Evolutionary conservation across 805 yeast genomes (phyloP), one percentile per base, ranked within the genome.

Genomic region (Limtongia smithiae): DNA sequence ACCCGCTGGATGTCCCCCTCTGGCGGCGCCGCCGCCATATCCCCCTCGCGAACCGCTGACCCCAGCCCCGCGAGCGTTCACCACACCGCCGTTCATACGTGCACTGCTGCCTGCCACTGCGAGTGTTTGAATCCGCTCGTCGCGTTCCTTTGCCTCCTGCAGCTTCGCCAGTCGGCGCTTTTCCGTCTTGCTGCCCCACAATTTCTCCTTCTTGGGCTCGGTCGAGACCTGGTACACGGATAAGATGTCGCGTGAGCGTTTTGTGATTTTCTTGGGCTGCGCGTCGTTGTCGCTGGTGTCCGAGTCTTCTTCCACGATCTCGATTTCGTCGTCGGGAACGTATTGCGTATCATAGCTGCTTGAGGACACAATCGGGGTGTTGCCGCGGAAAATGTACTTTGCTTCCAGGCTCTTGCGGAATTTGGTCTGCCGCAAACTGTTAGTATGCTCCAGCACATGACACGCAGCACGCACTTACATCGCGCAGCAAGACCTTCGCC

Each of bases 401-500:
- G 81, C 83, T 60, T 85, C 94, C 48, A 85, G 63, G 2, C 79
- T 50, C 58, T 77, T 76, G 55, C 77, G 82, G 48, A 85, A 72
- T 37, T 72, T 71, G 0, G 51, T 48, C 54, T 49, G 32, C 25
- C 2, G 2, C 1, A 22, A 20, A 14, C 24, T 30, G 11, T 33
- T 37, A 33, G 41, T 31, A 22, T 15, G 9, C 8, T 15, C 34
- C 3, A 8, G 1, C 21, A 5, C 24, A 18, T 17, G 18, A 32
- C 4, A 27, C 20, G 35, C 18, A 14, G 24, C 12, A 9, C 12
- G 12, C 8, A 37, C 47, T 24, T 32, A 93, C 88, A 37, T 81
- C 77, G 59, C 77, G 78, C 44, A 78, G 74, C 17, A 89, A 63
- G 83, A 85, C 83, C 48, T 84, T 70, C 1, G 83, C 83, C 97